A percentile compares a stretch with the other conserved stretches of the same genome.
Conservation (phyloP, 768 basidiomycete genomes). For the Infundibulicybe gibba region DNA sequence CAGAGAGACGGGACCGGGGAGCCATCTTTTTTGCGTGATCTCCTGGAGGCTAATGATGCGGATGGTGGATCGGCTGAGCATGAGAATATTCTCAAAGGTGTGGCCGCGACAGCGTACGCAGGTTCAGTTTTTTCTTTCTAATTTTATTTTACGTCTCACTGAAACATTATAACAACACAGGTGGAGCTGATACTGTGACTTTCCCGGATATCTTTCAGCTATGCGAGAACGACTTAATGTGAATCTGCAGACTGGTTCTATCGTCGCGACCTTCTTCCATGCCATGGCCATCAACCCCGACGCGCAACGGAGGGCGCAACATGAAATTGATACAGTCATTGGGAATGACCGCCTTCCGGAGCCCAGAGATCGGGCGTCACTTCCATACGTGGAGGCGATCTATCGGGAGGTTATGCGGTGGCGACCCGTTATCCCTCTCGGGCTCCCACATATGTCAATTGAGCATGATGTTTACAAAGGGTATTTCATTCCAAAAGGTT, state of each 20-base stretch:
- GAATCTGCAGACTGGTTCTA: slow-evolving; percentile 2
- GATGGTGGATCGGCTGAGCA: too few species aligned
- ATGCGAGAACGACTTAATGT: too few species aligned
- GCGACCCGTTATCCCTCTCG: slow-evolving; percentile 26
- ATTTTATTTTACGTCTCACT: too few species aligned
- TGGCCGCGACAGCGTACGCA: too few species aligned
- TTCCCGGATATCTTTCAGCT: too few species aligned
- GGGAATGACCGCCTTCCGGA: slow-evolving; percentile 33
- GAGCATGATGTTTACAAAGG: slow-evolving; percentile 14
- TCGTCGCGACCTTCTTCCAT: slow-evolving; percentile 13
- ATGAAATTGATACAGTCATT: slow-evolving; percentile 35
- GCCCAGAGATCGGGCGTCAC: slow-evolving; percentile 26
- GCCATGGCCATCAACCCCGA: slow-evolving; percentile 16
- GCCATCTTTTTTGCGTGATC: too few species aligned
- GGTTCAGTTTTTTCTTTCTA: too few species aligned
- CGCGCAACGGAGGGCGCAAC: slow-evolving; percentile 21
- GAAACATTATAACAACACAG: too few species aligned
- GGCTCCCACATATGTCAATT: slow-evolving; percentile 10
- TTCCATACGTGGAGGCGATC: slow-evolving; percentile 38
- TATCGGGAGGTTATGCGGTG: slow-evolving; percentile 35
- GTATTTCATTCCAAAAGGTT: slow-evolving; percentile 14
- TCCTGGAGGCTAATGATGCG: too few species aligned
- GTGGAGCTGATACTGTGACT: too few species aligned
- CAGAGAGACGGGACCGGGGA: too few species aligned
- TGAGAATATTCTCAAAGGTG: too few species aligned